phyloP scores from a whole-genome alignment of 1,139 yeast genomes.

The Magnusiomyces paraingens region DNA sequence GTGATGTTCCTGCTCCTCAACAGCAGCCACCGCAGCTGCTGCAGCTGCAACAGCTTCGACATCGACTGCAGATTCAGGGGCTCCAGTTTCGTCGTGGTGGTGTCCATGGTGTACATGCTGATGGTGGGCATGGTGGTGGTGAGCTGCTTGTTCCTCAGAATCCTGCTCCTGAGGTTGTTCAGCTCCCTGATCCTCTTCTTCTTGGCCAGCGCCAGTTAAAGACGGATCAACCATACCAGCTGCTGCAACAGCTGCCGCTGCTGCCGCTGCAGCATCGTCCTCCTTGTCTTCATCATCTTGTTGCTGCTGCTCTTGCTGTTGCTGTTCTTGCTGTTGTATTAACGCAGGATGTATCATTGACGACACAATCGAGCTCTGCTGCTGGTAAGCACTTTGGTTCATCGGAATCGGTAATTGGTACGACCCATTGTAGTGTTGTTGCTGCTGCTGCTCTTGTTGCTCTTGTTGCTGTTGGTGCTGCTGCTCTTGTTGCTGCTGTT shows the following conservation, averaged over 20 bases:
- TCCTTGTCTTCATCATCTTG: neutral
- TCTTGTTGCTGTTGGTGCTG: slow-evolving; percentile 12
- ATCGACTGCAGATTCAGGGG: too few relatives aligned
- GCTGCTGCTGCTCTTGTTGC: slow-evolving; percentile 18
- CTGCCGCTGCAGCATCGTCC: neutral
- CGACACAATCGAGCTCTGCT: neutral
- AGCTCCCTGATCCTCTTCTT: too few relatives aligned
- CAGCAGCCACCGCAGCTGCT: too few relatives aligned
- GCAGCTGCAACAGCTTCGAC: too few relatives aligned
- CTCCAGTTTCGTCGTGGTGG: too few relatives aligned
- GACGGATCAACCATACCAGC: too few relatives aligned
- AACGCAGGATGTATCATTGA: slow-evolving; percentile 4
- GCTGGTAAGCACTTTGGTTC: neutral
- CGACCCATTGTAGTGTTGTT: slow-evolving; percentile 15
- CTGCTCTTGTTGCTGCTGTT: slow-evolving; percentile 22
- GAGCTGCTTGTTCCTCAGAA: too few relatives aligned
- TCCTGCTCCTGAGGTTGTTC: too few relatives aligned
- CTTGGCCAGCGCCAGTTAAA: too few relatives aligned
- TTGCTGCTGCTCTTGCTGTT: neutral
- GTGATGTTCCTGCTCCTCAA: too few relatives aligned
- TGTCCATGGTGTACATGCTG: too few relatives aligned
- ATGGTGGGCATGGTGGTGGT: too few relatives aligned
- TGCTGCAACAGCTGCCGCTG: neutral
- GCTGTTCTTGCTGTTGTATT: neutral
- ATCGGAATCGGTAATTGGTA: neutral